These are phyloP conservation scores for Tolypocladium ovalisporum DNA, from an alignment of 2,329 filamentous ascomycete species.

Conservation along the genomic window DNA sequence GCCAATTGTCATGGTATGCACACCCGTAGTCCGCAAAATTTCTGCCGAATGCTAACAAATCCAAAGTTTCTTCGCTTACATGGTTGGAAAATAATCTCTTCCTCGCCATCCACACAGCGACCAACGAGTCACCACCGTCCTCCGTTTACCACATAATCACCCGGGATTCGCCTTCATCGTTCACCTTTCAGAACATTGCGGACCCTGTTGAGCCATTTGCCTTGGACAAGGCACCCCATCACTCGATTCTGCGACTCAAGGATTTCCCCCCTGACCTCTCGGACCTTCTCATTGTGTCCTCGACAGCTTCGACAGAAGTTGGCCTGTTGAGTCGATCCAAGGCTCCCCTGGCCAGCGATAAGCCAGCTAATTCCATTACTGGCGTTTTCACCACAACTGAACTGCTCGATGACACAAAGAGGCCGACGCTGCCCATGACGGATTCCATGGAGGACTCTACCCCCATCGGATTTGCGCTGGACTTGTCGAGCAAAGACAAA, in stretches of 20 bases:
- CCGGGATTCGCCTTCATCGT: conserved; percentile 47
- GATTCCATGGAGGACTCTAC: conserved; percentile 54
- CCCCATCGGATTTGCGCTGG: conserved; percentile 68
- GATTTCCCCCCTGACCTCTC: conserved; percentile 72
- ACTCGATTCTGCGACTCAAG: conserved; percentile 66
- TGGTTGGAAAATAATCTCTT: conserved; percentile 90
- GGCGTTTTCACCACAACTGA: conserved; percentile 65
- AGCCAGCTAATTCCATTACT: conserved; percentile 46
- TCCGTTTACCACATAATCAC: conserved; percentile 75
- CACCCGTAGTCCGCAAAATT: neutral
- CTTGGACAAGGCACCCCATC: conserved; percentile 56
- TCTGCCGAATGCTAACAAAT: neutral
- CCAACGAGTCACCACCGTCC: conserved; percentile 43
- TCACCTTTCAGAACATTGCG: conserved; percentile 62
- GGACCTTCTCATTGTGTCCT: conserved; percentile 73
- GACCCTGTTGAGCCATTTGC: conserved; percentile 68
- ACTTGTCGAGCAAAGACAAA: conserved; percentile 73
- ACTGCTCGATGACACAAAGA: conserved; percentile 60
- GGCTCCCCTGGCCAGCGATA: conserved; percentile 50
- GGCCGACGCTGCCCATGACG: conserved; percentile 65
- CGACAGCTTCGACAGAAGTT: conserved; percentile 69
- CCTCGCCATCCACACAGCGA: conserved; percentile 65
- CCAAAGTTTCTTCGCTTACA: conserved; percentile 60
- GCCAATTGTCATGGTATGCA: conserved; percentile 56
- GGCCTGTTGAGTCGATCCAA: conserved; percentile 68